Base-by-base conservation (phyloP, 2,329 filamentous ascomycete species). In the Neonectria ditissima region DNA sequence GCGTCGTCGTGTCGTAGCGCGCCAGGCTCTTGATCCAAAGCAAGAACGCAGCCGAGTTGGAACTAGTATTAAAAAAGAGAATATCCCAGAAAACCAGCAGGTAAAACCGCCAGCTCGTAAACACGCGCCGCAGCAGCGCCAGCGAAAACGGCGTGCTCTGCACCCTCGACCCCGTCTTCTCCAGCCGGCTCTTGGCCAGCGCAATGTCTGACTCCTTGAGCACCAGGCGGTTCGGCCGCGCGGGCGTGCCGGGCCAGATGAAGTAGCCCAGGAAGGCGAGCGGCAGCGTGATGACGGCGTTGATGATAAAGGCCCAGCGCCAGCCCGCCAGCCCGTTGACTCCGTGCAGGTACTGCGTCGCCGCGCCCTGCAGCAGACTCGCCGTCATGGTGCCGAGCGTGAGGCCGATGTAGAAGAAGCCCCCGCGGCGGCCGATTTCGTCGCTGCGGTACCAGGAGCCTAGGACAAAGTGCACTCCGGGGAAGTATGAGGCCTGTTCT, bases 271-370 rank as follows among this genome's bases (percentile, higher is more conserved):
- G 5, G 10, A 68, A 62, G 8, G 66, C 66, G n/a, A 68, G 57
- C 3, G 66, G 66, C 2, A 69, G 57, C 1, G 66, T 69, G 11
- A 69, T 67, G 39, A 69, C 24, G 2, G 66, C 65, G 24, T 69
- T 69, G 53, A 67, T 69, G 56, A 69, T 69, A 16, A 69, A 69
- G 0, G 59, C 55, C 66, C 66, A 69, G n/a, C 66, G 47, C 65
- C 66, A 69, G 0, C 66, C 66, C 2, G 56, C 52, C 4, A 69
- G 53, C 2, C 62, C 62, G 9, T 61, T 56, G 1, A 65, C 50
- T 0, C 66, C 66, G 6, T 69, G 56, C 0, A 69, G 65, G 22
- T 69, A 69, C 7, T 67, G 26, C 5, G 62, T 63, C 1, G 66
- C 66, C 9, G 66, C 66, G 11, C 63, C 58, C 48, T 68, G 66